Evolutionary conservation across 2,329 filamentous ascomycete genomes (phyloP), one percentile per base, ranked within the genome.

Genomic region (Claviceps sp.): DNA sequence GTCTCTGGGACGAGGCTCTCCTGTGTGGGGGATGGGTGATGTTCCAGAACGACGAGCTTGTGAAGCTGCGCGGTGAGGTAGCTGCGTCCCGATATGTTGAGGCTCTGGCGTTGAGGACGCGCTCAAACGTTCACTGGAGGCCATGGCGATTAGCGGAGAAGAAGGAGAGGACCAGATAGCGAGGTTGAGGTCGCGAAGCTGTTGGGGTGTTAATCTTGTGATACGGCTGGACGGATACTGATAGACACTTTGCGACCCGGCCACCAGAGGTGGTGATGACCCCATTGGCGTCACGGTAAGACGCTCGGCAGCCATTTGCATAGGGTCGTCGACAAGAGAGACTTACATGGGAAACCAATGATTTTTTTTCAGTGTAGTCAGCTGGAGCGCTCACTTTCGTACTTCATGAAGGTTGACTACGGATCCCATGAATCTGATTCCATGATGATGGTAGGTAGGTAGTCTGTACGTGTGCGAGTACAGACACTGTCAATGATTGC

Each of bases 1-100:
- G 70, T 95, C 85, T 61, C 87, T 85, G 46, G 62, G 58, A 3
- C 59, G 59, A 1, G 54, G 48, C 43, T 68, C 64, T 14, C 63
- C 65, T 16, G 68, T 49, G 49, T 61, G 62, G 10, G 63, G 56
- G 22, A 60, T 57, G 11, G 64, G 62, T 2, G 64, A 64, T 16
- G 53, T 51, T 59, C 55, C 26, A 57, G 61, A 41, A 5, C 44
- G 34, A 38, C 45, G 52, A 38, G 24, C 16, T 47, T 51, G 52
- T 11, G 50, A 50, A 26, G 59, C 58, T 7, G 58, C 51, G 17
- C 57, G 61, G 34, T 19, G 51, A 54, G 59, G 46, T 59, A 64
- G 51, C 42, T 49, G 54, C 24, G 26, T 19, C 38, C 38, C 40
- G 24, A 48, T 50, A 30, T 47, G 47, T 24, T 48, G 51, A 40